Conservation (phyloP, 2,329 filamentous ascomycete genomes). For the Fusarium chuoi region DNA sequence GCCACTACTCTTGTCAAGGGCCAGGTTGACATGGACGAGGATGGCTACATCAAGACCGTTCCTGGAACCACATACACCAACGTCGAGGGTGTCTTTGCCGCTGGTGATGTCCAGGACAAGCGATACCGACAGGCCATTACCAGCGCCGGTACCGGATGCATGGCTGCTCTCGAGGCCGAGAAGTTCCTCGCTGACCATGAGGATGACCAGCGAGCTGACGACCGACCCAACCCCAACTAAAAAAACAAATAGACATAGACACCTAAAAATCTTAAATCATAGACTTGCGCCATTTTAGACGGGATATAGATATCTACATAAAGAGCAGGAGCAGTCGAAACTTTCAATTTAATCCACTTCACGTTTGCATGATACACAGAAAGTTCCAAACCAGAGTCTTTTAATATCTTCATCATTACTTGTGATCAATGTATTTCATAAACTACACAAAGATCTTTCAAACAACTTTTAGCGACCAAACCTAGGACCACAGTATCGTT, state of each 20-base stretch:
- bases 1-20: slow-evolving; percentile 91
- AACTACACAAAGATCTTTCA: background rate
- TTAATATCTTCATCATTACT: slow-evolving; percentile 21
- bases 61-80: slow-evolving; percentile 90
- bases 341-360: slow-evolving; percentile 22
- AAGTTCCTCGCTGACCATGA: slow-evolving; percentile 88
- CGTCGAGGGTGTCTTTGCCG: slow-evolving; percentile 92
- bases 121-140: slow-evolving; percentile 97
- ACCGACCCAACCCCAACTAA: slow-evolving; percentile 25
- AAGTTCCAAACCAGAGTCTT: background rate
- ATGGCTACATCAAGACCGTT: slow-evolving; percentile 90
- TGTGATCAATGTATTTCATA: background rate
- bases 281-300: slow-evolving; percentile 38
- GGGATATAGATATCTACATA: slow-evolving; percentile 32
- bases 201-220: slow-evolving; percentile 31
- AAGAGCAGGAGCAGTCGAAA: slow-evolving; percentile 28
- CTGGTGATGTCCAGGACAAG: slow-evolving; percentile 98
- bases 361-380: background rate
- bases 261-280: slow-evolving; percentile 25
- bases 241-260: slow-evolving; percentile 6
- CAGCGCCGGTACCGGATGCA: slow-evolving; percentile 93
- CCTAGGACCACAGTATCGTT: slow-evolving; percentile 25
- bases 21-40: slow-evolving; percentile 86
- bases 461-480: slow-evolving; percentile 16
- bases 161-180: slow-evolving; percentile 95